These are phyloP conservation scores for Sporothrix phasma DNA, from an alignment of 2,329 filamentous ascomycete genomes.

Conservation along the genomic window DNA sequence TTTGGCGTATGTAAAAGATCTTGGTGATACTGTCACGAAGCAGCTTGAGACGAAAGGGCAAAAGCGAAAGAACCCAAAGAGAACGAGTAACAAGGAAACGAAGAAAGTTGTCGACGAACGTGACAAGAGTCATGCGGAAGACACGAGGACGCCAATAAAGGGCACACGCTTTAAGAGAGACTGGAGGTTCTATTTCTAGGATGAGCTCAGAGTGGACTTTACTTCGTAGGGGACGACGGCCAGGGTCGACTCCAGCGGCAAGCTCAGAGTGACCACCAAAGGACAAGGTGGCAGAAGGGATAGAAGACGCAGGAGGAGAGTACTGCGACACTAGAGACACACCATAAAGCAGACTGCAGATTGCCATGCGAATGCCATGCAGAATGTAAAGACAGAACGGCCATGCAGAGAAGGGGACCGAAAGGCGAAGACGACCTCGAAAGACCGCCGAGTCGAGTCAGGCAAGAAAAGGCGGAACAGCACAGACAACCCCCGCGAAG, in stretches of 20 bases:
- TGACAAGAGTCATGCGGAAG: constrained; percentile 4
- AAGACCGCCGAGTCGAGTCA: background rate
- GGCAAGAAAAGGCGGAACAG: background rate
- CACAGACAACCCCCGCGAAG: background rate
- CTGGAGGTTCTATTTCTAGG: background rate
- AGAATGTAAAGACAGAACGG: background rate
- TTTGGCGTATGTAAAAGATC: background rate
- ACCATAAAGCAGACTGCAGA: too few relatives aligned
- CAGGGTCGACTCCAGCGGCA: background rate
- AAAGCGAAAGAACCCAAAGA: background rate
- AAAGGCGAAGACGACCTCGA: background rate
- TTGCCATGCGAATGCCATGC: too few relatives aligned
- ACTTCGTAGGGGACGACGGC: background rate
- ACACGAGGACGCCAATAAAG: background rate
- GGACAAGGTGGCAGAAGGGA: background rate
- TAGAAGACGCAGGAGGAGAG: background rate
- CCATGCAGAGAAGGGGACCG: background rate
- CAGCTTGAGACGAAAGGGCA: background rate
- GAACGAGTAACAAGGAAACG: background rate
- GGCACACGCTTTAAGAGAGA: background rate
- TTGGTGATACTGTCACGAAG: constrained; percentile 10
- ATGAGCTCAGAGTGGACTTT: too few relatives aligned
- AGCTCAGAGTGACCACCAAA: background rate
- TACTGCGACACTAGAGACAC: background rate
- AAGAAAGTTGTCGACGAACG: background rate